Percentiles rank a stretch among this genome's conserved stretches.
Evolutionary conservation across 192 early-diverging fungal genomes (phyloP).

Genomic region (Rhizoclosmatium globosum): DNA sequence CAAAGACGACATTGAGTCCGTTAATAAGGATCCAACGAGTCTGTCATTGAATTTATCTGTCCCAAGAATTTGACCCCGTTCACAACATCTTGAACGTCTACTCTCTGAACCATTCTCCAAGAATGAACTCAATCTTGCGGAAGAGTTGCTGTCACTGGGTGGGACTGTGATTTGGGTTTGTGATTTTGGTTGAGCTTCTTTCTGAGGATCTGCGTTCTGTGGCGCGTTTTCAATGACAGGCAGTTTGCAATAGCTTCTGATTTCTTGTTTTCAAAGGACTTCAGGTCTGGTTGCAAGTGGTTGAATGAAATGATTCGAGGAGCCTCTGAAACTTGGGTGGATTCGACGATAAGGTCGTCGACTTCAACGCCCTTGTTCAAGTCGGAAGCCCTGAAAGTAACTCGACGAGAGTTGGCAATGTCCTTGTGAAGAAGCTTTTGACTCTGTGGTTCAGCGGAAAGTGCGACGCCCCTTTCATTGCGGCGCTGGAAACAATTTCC

Average conservation of each 20-base stretch:
- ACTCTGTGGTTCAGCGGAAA: neutral
- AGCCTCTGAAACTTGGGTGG: neutral
- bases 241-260: neutral
- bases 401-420: neutral
- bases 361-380: neutral
- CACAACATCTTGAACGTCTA: constrained; percentile 1
- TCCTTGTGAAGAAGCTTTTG: neutral
- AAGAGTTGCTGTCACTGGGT: neutral
- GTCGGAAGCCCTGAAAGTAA: neutral
- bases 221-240: neutral
- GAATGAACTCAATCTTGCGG: constrained; percentile 10
- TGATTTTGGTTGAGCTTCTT: neutral
- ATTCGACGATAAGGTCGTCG: neutral
- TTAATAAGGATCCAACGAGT: neutral
- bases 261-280: neutral
- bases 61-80: neutral
- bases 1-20: neutral
- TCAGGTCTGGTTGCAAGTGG: neutral
- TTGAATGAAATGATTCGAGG: too few relatives aligned
- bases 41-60: neutral
- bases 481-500: too few relatives aligned
- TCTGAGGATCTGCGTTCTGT: neutral
- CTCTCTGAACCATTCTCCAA: constrained; percentile 3
- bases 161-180: neutral
- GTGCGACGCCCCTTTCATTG: too few relatives aligned